A percentile compares a stretch with the other conserved stretches of the same genome.
phyloP scores from a whole-genome alignment of 2,329 filamentous ascomycete genomes.

The Mycosphaerella arachidis region DNA sequence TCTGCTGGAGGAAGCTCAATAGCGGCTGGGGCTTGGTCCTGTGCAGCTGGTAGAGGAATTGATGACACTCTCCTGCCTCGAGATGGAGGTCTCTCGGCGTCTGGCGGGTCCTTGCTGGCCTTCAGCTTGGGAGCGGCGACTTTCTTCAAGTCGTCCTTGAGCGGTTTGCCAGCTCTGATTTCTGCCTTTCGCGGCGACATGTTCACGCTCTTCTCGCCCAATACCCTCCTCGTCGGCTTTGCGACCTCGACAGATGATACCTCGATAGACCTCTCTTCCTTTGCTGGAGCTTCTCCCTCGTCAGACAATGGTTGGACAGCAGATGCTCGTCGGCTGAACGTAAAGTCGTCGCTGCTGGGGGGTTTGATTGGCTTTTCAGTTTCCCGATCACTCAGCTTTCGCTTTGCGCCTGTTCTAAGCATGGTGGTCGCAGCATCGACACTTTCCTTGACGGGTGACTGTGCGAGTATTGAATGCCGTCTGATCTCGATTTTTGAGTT shows the following conservation, averaged over 20 bases:
- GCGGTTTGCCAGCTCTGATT: slow-evolving; percentile 16
- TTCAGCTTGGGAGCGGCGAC: slow-evolving; percentile 10
- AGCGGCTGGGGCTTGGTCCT: slow-evolving; percentile 17
- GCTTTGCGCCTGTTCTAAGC: slow-evolving; percentile 50
- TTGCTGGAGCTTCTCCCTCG: slow-evolving; percentile 3
- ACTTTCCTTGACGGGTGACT: slow-evolving; percentile 37
- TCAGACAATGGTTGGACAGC: slow-evolving; percentile 8
- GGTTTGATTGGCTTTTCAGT: slow-evolving; percentile 39
- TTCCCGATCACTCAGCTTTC: slow-evolving; percentile 54
- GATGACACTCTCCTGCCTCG: slow-evolving; percentile 23
- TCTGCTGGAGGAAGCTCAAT: slow-evolving; percentile 23
- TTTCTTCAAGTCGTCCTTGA: slow-evolving; percentile 21
- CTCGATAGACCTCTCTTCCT: slow-evolving; percentile 3
- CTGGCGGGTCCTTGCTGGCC: background rate
- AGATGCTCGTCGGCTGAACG: slow-evolving; percentile 41
- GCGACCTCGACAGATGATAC: slow-evolving; percentile 11
- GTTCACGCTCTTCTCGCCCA: slow-evolving; percentile 41
- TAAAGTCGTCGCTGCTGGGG: slow-evolving; percentile 40
- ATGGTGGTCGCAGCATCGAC: slow-evolving; percentile 30
- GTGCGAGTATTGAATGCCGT: slow-evolving; percentile 40
- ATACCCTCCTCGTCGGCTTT: slow-evolving; percentile 30
- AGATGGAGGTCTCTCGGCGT: slow-evolving; percentile 27
- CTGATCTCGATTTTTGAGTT: slow-evolving; percentile 41
- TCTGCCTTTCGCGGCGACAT: slow-evolving; percentile 32
- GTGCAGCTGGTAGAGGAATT: slow-evolving; percentile 16